Conservation (phyloP, 2,329 filamentous ascomycete species). For the Alternaria gansuensis region DNA sequence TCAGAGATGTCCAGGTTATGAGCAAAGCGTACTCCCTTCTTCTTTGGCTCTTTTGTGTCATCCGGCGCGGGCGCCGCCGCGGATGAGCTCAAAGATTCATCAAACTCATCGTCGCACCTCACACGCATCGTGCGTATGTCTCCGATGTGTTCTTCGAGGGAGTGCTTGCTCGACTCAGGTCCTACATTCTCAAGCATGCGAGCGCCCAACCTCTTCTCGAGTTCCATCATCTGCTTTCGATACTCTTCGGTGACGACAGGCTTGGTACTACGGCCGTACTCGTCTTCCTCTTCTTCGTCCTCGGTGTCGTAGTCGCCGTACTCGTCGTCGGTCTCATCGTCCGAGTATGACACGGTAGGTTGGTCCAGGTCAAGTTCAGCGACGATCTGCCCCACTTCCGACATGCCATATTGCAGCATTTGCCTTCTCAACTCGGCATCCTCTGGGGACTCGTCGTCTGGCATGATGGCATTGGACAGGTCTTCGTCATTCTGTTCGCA, state of each 20-base stretch:
- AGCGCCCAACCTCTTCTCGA: constrained; percentile 78
- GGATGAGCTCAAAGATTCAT: constrained; percentile 30
- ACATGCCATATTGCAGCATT: constrained; percentile 89
- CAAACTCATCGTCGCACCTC: constrained; percentile 52
- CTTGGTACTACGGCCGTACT: constrained; percentile 76
- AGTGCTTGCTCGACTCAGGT: constrained; percentile 54
- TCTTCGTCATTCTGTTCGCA: constrained; percentile 55
- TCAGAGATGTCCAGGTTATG: constrained; percentile 74
- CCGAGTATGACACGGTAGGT: constrained; percentile 60
- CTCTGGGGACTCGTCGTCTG: constrained; percentile 78
- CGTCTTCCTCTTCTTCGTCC: constrained; percentile 74
- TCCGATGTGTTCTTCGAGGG: constrained; percentile 59
- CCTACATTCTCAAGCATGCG: constrained; percentile 66
- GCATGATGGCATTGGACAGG: constrained; percentile 64
- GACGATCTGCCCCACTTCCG: constrained; percentile 89
- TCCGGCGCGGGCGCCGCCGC: constrained; percentile 11
- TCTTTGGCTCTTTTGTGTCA: constrained; percentile 29
- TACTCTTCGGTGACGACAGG: constrained; percentile 77
- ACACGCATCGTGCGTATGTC: constrained; percentile 66
- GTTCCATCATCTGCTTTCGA: constrained; percentile 80
- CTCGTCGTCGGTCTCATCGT: constrained; percentile 57
- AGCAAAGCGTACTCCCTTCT: constrained; percentile 84
- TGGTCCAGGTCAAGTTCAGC: constrained; percentile 89
- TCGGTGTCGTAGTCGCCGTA: constrained; percentile 57
- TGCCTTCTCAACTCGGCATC: constrained; percentile 82